Evolutionary conservation across 2,329 filamentous ascomycete species (phyloP), one percentile per base, ranked within the genome.

Genomic region (Penicillium sp.): DNA sequence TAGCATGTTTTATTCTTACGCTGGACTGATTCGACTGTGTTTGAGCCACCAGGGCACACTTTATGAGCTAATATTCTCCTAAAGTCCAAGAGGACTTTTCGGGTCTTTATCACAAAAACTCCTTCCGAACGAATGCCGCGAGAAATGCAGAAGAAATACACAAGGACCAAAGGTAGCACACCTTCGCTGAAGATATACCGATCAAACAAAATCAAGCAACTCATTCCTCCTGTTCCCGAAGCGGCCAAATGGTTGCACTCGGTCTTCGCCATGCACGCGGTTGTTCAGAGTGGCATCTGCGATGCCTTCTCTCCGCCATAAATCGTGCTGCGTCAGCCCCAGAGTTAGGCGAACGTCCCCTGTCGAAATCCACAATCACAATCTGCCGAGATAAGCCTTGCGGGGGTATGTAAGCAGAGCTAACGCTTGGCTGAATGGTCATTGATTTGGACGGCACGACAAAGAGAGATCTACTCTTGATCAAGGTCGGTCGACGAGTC

Each of bases 241-340:
- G 57, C 27, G 72, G 69, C 71, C 71, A 75, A 49, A 75, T 52
- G 40, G 62, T 63, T 42, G 67, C 65, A 49, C 70, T 72, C 4
- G 72, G 72, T 39, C 67, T 62, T 38, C 66, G 70, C 72, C 72
- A 75, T 24, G 70, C 60, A 38, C 70, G 65, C 22, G 72, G 72
- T 51, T 72, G 69, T 49, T 74, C 71, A 11, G 72, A 74, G 59
- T 75, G 72, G 50, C 70, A 71, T 47, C 72, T 64, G 16, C 70
- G 62, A 62, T 74, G 71, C 5, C 67, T 62, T 48, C 67, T 63
- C 21, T 65, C 67, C 4, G 51, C 55, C n/a, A 51, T 22, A 24
- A 60, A 49, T n/a, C 34, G 51, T 8, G 47, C 48, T n/a, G 57
- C 56, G 42, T 57, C 50, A 6, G 36, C n/a, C 24, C 38, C 27